phyloP scores from a whole-genome alignment of 2,329 filamentous ascomycete genomes.

The Colletotrichum sp. region DNA sequence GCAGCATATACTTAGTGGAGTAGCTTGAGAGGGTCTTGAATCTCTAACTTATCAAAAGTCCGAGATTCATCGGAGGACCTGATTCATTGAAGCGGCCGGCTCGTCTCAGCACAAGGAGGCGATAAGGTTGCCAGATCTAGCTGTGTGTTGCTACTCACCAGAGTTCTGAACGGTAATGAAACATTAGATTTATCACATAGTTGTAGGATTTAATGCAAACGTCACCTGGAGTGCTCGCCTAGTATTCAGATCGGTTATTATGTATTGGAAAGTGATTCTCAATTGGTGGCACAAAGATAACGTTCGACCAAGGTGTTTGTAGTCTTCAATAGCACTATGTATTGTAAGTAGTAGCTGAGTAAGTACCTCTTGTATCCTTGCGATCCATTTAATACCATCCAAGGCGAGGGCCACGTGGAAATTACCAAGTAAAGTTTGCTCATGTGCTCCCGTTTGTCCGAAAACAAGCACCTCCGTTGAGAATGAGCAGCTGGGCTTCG shows the following conservation, averaged over 20 bases:
- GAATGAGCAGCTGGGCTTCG: neutral
- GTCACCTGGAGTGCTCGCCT: rapidly evolving
- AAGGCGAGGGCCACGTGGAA: neutral
- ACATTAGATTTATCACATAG: neutral
- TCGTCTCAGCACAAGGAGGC: neutral
- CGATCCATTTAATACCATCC: neutral
- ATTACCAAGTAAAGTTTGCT: neutral
- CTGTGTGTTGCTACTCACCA: neutral
- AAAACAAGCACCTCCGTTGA: neutral
- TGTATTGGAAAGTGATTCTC: neutral
- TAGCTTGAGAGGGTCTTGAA: neutral
- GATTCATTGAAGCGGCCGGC: neutral
- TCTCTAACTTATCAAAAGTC: neutral
- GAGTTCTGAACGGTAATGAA: neutral
- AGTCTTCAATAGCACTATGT: neutral
- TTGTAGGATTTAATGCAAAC: neutral
- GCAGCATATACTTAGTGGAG: neutral
- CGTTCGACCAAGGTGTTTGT: neutral
- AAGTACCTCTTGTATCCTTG: neutral
- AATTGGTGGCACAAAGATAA: neutral
- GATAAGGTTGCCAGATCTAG: neutral
- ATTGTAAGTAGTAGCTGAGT: neutral
- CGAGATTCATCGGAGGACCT: neutral
- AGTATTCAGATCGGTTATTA: neutral
- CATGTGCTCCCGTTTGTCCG: neutral